These are phyloP conservation scores for Plenodomus lindquistii DNA, from an alignment of 2,329 filamentous ascomycete species.

Conservation along the genomic window DNA sequence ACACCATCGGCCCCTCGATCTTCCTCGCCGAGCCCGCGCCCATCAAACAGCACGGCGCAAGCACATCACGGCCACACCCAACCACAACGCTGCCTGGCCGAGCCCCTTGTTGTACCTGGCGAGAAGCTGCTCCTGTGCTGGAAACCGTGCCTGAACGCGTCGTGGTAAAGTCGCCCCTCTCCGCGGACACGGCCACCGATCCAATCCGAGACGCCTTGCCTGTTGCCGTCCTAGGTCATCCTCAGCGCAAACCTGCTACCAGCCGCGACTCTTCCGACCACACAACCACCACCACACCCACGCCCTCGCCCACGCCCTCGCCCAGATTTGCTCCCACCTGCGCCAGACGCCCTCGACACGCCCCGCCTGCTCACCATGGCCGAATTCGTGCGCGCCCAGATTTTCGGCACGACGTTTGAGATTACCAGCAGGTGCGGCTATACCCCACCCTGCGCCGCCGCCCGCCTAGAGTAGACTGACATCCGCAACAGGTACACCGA, in stretches of 20 bases:
- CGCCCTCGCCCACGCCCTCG: slow-evolving; percentile 9
- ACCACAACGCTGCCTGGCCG: neutral
- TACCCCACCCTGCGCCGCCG: slow-evolving; percentile 28
- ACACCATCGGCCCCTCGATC: neutral
- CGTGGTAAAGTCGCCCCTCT: neutral
- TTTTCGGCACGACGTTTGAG: slow-evolving; percentile 99
- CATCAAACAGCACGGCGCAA: slow-evolving; percentile 5
- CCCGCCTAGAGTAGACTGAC: slow-evolving; percentile 24
- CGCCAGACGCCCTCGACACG: slow-evolving; percentile 26
- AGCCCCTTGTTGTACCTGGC: neutral
- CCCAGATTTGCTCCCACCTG: slow-evolving; percentile 12
- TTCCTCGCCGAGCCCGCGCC: slow-evolving; percentile 21
- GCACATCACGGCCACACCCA: neutral
- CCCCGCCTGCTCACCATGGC: slow-evolving; percentile 70
- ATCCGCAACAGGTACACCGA: slow-evolving; percentile 80
- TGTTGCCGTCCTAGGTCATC: slow-evolving; percentile 17
- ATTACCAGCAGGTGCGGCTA: slow-evolving; percentile 86
- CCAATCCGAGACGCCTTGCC: slow-evolving; percentile 24
- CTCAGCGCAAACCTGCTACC: slow-evolving; percentile 33
- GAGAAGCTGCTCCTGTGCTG: neutral
- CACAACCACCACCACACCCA: slow-evolving; percentile 18
- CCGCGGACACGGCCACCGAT: slow-evolving; percentile 23
- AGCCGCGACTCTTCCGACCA: slow-evolving; percentile 19
- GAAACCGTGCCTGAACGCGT: neutral
- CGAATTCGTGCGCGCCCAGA: slow-evolving; percentile 98